Base-by-base conservation (phyloP, 768 basidiomycete genomes). In the Leccinum incarnatum region DNA sequence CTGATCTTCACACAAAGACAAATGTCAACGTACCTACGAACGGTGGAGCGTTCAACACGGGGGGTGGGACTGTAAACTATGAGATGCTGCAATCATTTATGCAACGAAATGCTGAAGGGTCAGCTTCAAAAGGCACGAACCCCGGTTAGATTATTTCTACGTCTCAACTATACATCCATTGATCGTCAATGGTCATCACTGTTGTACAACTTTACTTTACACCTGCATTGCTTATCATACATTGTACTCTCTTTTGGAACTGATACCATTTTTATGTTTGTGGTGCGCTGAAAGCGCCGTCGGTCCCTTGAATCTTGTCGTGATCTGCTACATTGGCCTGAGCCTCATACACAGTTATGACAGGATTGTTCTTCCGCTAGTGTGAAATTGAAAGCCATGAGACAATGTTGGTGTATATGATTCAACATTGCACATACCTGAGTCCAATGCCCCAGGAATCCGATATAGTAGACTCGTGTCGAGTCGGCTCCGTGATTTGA, bases 281-380 rank as follows among this genome's bases (percentile, higher is more conserved):
- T 7, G 84, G 78, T 37, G 77, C 70, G 59, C 73, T 83, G 62
- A 83, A 77, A 59, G 77, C 79, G 9, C 85, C 84, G 36, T 87
- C 86, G 48, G 82, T 86, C n/a, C 92, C 91, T 66, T 85, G 86
- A 51, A 93, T 89, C 74, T 92, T 93, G 60, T 85, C 80, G 64
- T 96, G 95, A 69, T 96, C 95, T 1, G 92, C 89, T 30, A 89
- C 76, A 63, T 93, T 94, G 9, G 95, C 90, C 62, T 90, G 88
- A 0, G 89, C 75, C 72, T 97, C 95, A 65, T 96, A 97, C 12
- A 96, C 85, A 0, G 93, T 88, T 56, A 95, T 82, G 40, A 92
- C 81, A 1, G 94, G 91, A 59, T 87, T 83, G 52, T 77, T 77
- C 67, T 90, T 93, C 46, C 88, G 81, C 92, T 95, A 14, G 42